Conservation (phyloP, 192 early-diverging fungal species). For the Backusella mclennaniae region DNA sequence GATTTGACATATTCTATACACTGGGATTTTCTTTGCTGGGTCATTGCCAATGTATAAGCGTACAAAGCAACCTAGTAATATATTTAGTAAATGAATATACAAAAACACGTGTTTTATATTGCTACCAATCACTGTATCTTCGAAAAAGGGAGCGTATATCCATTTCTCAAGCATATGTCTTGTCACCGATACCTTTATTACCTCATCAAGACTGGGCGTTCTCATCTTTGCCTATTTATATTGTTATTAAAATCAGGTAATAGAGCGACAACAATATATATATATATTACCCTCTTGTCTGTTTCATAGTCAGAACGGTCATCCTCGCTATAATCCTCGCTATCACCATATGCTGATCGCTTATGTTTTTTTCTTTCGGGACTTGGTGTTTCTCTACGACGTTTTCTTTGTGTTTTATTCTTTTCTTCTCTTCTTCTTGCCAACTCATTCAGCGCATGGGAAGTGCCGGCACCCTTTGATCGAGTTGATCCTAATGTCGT, state of each 20-base stretch:
- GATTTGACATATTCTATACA: conserved; percentile 62
- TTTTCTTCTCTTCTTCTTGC: conserved; percentile 59
- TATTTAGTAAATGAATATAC: too few species aligned
- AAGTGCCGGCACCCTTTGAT: conserved; percentile 45
- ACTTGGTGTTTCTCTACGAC: conserved; percentile 31
- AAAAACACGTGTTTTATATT: background rate
- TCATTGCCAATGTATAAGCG: conserved; percentile 64
- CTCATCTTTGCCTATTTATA: conserved; percentile 27
- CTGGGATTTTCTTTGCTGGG: conserved; percentile 44
- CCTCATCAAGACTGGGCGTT: conserved; percentile 59
- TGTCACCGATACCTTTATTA: conserved; percentile 59
- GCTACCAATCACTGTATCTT: conserved; percentile 54
- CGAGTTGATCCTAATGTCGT: conserved; percentile 46
- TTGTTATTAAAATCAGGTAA: too few species aligned
- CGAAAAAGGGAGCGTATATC: conserved; percentile 71
- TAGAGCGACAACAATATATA: too few species aligned
- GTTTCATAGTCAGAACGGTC: conserved; percentile 37
- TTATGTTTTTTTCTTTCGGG: conserved; percentile 31
- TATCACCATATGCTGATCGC: conserved; percentile 16
- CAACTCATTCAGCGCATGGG: conserved; percentile 47
- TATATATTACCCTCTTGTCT: conserved; percentile 22
- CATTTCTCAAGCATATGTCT: conserved; percentile 70
- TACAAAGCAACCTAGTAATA: conserved; percentile 54
- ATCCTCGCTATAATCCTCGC: conserved; percentile 31
- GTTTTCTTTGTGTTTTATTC: conserved; percentile 19